A percentile compares a stretch with the other conserved stretches of the same genome.
Evolutionary conservation across 1,284 basidiomycete genomes (phyloP).

Genomic region (Phellinidium pouzarii): DNA sequence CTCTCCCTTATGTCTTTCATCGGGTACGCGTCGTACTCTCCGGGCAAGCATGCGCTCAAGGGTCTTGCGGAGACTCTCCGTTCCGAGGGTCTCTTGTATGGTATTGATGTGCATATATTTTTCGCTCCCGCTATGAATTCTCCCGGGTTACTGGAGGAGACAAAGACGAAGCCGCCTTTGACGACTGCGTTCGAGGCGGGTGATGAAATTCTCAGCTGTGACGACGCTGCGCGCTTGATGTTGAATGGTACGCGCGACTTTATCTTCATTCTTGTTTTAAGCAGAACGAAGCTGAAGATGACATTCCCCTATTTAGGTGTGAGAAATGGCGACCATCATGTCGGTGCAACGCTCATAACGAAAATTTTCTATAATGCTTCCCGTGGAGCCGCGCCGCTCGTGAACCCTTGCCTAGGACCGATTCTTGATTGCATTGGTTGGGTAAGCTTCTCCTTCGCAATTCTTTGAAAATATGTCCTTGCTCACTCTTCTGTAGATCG

Average conservation of each 20-base stretch:
- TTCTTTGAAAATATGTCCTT: not conserved
- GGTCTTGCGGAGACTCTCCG: conserved; percentile 85
- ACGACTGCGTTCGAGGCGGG: conserved; percentile 77
- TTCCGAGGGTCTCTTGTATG: conserved; percentile 76
- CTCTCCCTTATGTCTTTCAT: conserved; percentile 77
- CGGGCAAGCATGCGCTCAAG: conserved; percentile 85
- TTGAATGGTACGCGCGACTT: conserved; percentile 46
- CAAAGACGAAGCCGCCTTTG: conserved; percentile 75
- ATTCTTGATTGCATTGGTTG: conserved; percentile 35
- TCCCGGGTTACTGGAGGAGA: conserved; percentile 78
- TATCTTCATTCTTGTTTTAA: not conserved
- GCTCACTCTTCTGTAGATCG: conserved; percentile 5
- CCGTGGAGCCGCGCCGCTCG: conserved; percentile 62
- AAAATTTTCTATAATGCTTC: conserved; percentile 64
- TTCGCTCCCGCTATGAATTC: conserved; percentile 84
- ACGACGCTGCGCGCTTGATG: conserved; percentile 57
- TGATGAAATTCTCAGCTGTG: conserved; percentile 64
- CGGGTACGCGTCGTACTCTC: conserved; percentile 83
- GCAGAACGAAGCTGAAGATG: too few species aligned
- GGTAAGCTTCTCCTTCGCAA: conserved; percentile 1
- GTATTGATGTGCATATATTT: conserved; percentile 78
- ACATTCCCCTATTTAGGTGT: conserved; percentile 45
- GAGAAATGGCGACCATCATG: conserved; percentile 67
- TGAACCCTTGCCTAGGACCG: conserved; percentile 53
- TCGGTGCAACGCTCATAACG: conserved; percentile 67